Percentiles rank a stretch among this genome's conserved stretches.
phyloP scores from a whole-genome alignment of 352 stramenopile genomes.

The Halophytophthora batemanensis region DNA sequence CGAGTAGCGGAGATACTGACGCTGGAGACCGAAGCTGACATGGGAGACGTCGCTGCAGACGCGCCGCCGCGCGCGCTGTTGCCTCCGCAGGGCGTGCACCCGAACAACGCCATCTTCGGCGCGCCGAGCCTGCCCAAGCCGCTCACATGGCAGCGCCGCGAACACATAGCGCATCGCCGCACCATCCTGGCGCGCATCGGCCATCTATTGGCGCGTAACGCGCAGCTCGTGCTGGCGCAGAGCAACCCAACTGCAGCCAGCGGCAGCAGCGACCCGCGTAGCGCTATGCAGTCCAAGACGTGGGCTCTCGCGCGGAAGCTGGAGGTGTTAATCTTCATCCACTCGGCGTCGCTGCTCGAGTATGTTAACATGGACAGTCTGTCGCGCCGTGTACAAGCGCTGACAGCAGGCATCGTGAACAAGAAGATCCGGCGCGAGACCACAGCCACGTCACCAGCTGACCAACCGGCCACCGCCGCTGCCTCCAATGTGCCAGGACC shows the following conservation, averaged over 20 bases:
- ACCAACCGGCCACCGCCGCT: neutral
- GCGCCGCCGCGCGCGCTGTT: conserved; percentile 20
- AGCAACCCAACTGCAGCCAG: neutral
- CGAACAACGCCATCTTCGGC: conserved; percentile 76
- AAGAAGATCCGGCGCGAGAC: conserved; percentile 74
- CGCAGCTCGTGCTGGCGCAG: conserved; percentile 37
- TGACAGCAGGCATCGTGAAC: conserved; percentile 81
- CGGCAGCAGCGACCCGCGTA: conserved; percentile 1
- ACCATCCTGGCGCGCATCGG: conserved; percentile 67
- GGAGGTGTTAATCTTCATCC: conserved; percentile 80
- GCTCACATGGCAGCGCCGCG: conserved; percentile 78
- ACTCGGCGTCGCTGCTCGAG: conserved; percentile 78
- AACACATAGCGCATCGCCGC: conserved; percentile 66
- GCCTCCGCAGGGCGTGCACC: conserved; percentile 56
- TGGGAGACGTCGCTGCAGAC: conserved; percentile 15
- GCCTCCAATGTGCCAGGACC: neutral
- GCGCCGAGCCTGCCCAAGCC: conserved; percentile 63
- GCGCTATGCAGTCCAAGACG: conserved; percentile 37
- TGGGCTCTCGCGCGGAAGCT: conserved; percentile 79
- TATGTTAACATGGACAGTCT: conserved; percentile 81
- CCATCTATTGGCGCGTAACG: conserved; percentile 57
- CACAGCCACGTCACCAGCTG: conserved; percentile 7
- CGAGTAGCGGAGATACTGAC: too few species aligned
- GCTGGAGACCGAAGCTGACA: conserved; percentile 4
- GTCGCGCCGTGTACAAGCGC: conserved; percentile 68